phyloP scores from a whole-genome alignment of 2,329 filamentous ascomycete species.

The Gremmenia infestans region DNA sequence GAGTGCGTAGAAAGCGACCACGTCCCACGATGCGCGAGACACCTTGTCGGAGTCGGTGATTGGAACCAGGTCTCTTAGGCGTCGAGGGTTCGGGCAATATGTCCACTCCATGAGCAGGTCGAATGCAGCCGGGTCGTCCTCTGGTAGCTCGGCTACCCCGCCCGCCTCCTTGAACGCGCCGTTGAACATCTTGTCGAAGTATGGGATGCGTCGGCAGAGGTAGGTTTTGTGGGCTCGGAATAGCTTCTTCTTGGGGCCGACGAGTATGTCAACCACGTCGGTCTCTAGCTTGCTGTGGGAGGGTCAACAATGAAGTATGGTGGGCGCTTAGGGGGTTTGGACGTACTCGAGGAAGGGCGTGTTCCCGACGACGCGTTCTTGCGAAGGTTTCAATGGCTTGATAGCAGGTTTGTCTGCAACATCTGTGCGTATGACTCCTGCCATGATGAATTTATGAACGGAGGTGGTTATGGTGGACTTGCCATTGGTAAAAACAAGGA shows the following conservation, averaged over 20 bases:
- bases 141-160: not conserved
- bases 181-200: constrained; percentile 17
- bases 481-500: not conserved
- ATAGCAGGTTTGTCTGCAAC: not conserved
- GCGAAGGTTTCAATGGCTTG: not conserved
- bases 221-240: constrained; percentile 11
- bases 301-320: not conserved
- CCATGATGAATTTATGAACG: not conserved
- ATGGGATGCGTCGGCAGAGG: constrained; percentile 7
- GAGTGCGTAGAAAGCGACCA: constrained; percentile 4
- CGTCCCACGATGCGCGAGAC: constrained; percentile 1
- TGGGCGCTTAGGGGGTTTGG: not conserved
- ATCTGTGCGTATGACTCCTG: not conserved
- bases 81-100: not conserved
- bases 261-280: constrained; percentile 14
- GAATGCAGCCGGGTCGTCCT: constrained; percentile 11
- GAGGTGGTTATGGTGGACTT: not conserved
- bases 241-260: constrained; percentile 4
- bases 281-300: not conserved
- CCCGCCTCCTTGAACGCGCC: constrained; percentile 10
- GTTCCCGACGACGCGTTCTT: not conserved
- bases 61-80: not conserved
- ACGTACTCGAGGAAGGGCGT: not conserved
- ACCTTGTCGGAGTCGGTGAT: not conserved
- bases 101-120: constrained; percentile 9